Base-by-base conservation (phyloP, 2,329 filamentous ascomycete genomes). In the Cadophora gregata region DNA sequence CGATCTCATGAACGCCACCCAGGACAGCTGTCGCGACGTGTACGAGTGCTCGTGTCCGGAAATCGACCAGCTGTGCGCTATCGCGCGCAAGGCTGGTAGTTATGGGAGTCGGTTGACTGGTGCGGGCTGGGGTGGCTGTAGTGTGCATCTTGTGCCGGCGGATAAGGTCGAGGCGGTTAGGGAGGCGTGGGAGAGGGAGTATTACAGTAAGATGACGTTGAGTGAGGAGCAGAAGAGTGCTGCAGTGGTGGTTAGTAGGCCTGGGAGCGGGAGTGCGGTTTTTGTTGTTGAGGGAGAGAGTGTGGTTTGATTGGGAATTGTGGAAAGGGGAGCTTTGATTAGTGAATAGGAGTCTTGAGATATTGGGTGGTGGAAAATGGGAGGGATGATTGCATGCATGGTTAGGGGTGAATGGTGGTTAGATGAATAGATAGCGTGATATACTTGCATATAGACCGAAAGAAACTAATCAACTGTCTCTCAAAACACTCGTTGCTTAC, bases 81-180 rank as follows among this genome's bases (percentile, higher is more conserved):
- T 98, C 71, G 94, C 94, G 0, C 85, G 89, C 31, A 84, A 82
- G 19, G 92, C 92, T 0, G 96, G 96, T 1, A 88, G 92, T 21
- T 93, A 93, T 77, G 96, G 95, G 31, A 93, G 91, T 73, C 84
- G 95, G 29, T 81, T 97, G 73, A 98, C 95, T 0, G 96, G 96
- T 47, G 96, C 96, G 0, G 96, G 96, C 3, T 99, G 96, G 96
- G 96, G 96, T 69, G 96, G 96, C 2, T 98, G 96, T 81, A 96
- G 88, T 68, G 95, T 99, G 66, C 96, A 99, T 81, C 85, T 99
- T 65, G 91, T 98, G 62, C 91, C 95, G 0, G 91, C 88, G 66
- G 86, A 93, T 75, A 95, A 91, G 79, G 91, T 97, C 0, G 88
- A 90, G 5, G 86, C 82, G 29, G 92, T 99, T 25, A 93, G 87